Percentiles rank a stretch among this genome's conserved stretches.
These are phyloP conservation scores for Magnaporthiopsis incrustans DNA, from an alignment of 2,329 filamentous ascomycete genomes.

Conservation along the genomic window DNA sequence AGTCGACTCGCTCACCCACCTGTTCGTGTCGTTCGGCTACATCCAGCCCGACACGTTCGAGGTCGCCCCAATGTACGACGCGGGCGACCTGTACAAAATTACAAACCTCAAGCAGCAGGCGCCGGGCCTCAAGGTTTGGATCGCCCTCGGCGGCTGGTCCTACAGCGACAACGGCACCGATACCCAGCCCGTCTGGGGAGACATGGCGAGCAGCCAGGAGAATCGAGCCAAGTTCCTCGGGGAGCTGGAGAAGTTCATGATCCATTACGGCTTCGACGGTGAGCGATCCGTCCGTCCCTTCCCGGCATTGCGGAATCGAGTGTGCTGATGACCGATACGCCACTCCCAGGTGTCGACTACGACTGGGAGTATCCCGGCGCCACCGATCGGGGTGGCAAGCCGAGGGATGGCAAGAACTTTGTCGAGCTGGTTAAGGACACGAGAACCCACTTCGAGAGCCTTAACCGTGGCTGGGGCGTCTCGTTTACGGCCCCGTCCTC, in stretches of 20 bases:
- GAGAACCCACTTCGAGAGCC: conserved; percentile 1
- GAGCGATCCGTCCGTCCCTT: no score
- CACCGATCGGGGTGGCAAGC: conserved; percentile 14
- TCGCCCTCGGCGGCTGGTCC: conserved; percentile 34
- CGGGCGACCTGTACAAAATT: conserved; percentile 14
- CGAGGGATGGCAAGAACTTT: conserved; percentile 13
- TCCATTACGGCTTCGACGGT: conserved; percentile 16
- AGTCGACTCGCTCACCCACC: conserved; percentile 16
- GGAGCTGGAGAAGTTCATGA: conserved; percentile 14
- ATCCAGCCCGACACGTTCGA: conserved; percentile 22
- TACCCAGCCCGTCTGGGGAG: conserved; percentile 7
- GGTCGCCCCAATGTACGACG: conserved; percentile 21
- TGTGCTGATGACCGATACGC: no score
- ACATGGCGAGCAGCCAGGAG: neutral
- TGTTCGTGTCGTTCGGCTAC: conserved; percentile 26
- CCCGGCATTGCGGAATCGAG: no score
- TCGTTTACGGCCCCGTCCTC: conserved; percentile 12
- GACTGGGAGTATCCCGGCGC: conserved; percentile 20
- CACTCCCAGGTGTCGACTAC: conserved; percentile 9
- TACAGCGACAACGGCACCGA: conserved; percentile 23
- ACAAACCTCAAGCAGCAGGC: conserved; percentile 22
- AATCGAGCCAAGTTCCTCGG: conserved; percentile 14
- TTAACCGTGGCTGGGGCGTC: conserved; percentile 6
- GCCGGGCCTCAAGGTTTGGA: conserved; percentile 20
- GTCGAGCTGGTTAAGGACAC: conserved; percentile 34